A percentile compares a stretch with the other conserved stretches of the same genome.
Conservation (phyloP, 768 basidiomycete genomes). For the Boletus barrowsii region DNA sequence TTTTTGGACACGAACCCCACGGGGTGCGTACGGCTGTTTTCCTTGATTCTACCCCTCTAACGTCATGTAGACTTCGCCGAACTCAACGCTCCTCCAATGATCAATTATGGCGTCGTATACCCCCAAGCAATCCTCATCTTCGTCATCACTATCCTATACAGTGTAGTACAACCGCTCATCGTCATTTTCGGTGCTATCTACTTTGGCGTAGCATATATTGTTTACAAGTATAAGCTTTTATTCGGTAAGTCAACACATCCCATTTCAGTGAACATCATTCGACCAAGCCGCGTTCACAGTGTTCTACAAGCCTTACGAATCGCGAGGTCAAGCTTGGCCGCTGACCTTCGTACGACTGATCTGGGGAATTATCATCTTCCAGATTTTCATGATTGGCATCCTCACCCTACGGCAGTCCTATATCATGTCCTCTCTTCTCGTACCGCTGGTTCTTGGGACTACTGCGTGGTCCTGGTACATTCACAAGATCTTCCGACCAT, state of each 20-base stretch:
- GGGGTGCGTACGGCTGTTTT: slow-evolving; percentile 51
- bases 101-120: slow-evolving; percentile 96
- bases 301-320: slow-evolving; percentile 98
- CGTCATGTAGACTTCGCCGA: slow-evolving; percentile 81
- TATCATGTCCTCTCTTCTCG: slow-evolving; percentile 58
- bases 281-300: slow-evolving; percentile 45
- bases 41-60: not conserved
- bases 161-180: slow-evolving; percentile 93
- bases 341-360: slow-evolving; percentile 90
- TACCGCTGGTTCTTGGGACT: slow-evolving; percentile 75
- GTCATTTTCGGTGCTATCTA: slow-evolving; percentile 94
- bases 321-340: slow-evolving; percentile 96
- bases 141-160: slow-evolving; percentile 91
- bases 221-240: slow-evolving; percentile 97
- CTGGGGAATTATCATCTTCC: slow-evolving; percentile 90
- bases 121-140: slow-evolving; percentile 96
- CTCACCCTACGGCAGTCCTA: slow-evolving; percentile 69
- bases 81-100: slow-evolving; percentile 95
- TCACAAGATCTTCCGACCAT: slow-evolving; percentile 58
- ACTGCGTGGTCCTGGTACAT: slow-evolving; percentile 81
- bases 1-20: slow-evolving; percentile 83
- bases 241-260: slow-evolving; percentile 60
- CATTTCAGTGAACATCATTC: not conserved
- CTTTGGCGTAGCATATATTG: slow-evolving; percentile 93
- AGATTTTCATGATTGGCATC: slow-evolving; percentile 95